Base-by-base conservation (phyloP, 1,284 basidiomycete species). In the Albatrellus sp. region DNA sequence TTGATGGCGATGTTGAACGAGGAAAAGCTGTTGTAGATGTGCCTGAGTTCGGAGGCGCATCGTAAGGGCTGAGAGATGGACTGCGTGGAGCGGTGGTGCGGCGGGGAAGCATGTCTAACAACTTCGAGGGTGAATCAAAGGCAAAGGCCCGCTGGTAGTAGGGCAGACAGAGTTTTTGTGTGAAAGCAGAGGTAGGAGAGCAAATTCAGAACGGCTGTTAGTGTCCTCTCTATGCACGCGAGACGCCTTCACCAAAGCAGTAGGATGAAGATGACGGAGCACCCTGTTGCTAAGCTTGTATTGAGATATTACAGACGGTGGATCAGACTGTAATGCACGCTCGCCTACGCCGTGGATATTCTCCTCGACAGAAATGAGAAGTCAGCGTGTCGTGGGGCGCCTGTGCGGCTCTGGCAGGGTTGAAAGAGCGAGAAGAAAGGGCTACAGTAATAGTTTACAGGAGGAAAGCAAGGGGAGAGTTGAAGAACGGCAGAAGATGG, bases 1-100 rank as follows among this genome's bases (percentile, higher is more conserved):
- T 4, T 4, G 24, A 59, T 1, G 69, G 61, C 11, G 61, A 62
- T 6, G 59, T 44, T 5, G 60, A 54, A 58, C 47, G 69, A 55
- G 35, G 65, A 55, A 52, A 54, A 17, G 13, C 10, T 5, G 34
- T 17, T 3, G 9, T 24, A 24, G 42, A 45, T 10, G 47, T 41
- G 37, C 43, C 32, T 29, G 13, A 28, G 35, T 24, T 24, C 3
- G 42, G 30, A 13, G 47, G 34, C 7, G 44, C 38, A 40, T 52
- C 47, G 47, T 52, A 45, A 5, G 51, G 51, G 43, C 51, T 47
- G 11, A 52, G 48, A 16, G 14, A 24, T 43, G 30, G 28, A 40
- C 43, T n/a, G 46, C 35, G 13, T 35, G 41, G 10, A 44, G 20
- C 17, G 43, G 46, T 42, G 17, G 14, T 13, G 13, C 40, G 19